A percentile compares a stretch with the other conserved stretches of the same genome.
phyloP scores from a whole-genome alignment of 345 rosid species.

The Citrus australasica region DNA sequence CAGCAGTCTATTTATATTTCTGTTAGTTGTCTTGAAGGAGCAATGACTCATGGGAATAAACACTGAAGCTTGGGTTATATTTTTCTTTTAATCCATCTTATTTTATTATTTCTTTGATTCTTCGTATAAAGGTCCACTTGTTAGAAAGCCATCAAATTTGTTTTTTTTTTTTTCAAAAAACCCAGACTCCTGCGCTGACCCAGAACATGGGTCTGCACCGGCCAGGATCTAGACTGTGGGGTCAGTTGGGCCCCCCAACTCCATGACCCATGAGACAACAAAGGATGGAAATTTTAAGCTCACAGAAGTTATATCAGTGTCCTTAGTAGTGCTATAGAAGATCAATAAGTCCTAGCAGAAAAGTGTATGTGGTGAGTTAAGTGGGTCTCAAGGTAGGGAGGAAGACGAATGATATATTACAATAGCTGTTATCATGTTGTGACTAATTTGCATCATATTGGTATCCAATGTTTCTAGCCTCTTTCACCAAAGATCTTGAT shows the following conservation, averaged over 20 bases:
- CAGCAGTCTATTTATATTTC: background rate
- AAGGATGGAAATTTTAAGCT: too few species aligned
- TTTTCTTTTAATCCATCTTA: background rate
- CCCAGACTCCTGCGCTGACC: too few species aligned
- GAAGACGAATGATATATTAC: background rate
- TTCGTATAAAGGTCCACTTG: background rate
- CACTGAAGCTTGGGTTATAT: background rate
- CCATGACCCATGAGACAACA: too few species aligned
- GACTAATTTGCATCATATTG: background rate
- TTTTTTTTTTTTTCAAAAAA: too few species aligned
- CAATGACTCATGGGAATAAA: background rate
- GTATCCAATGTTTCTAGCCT: background rate
- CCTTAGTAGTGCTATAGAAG: background rate
- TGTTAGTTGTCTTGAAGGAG: background rate
- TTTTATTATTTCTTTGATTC: background rate
- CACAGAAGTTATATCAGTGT: background rate
- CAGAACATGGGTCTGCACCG: too few species aligned
- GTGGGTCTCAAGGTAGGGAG: background rate
- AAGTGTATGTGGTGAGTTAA: background rate
- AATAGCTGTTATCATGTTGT: background rate
- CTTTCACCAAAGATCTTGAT: background rate
- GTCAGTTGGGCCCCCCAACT: too few species aligned
- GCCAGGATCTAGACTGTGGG: too few species aligned
- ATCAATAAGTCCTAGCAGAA: background rate
- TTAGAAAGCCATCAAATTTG: background rate